Conservation (phyloP, 106 monocot species). For the Dendrobium nobile region DNA sequence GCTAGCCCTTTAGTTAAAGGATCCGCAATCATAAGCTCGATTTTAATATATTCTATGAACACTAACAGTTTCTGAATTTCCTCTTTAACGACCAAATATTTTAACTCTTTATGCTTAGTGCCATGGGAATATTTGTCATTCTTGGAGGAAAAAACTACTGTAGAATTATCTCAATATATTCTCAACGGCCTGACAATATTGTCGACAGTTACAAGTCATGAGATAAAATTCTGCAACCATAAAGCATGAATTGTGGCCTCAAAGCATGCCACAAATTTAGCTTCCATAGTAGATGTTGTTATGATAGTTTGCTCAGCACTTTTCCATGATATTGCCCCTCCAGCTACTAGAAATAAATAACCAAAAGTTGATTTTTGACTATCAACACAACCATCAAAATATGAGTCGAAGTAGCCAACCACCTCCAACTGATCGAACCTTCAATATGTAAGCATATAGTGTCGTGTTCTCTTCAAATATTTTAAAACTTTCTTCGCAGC, state of each 20-base stretch:
- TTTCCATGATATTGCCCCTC: too few species aligned
- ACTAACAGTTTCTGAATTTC: not conserved
- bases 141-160: not conserved
- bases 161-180: not conserved
- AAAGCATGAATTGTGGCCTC: not conserved
- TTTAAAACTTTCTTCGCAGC: too few species aligned
- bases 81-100: not conserved
- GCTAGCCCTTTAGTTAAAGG: not conserved
- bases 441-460: too few species aligned
- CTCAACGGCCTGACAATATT: not conserved
- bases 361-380: too few species aligned
- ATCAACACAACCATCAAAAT: too few species aligned
- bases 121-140: not conserved
- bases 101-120: not conserved
- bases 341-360: too few species aligned
- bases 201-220: not conserved
- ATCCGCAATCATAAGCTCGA: not conserved
- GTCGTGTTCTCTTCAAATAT: too few species aligned
- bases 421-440: too few species aligned
- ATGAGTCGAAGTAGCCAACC: too few species aligned
- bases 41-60: not conserved
- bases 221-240: not conserved
- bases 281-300: not conserved
- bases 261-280: not conserved
- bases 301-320: not conserved